Percentiles rank a stretch among this genome's conserved stretches.
phyloP scores from a whole-genome alignment of 1,139 yeast genomes.

The Diutina neorugosa region DNA sequence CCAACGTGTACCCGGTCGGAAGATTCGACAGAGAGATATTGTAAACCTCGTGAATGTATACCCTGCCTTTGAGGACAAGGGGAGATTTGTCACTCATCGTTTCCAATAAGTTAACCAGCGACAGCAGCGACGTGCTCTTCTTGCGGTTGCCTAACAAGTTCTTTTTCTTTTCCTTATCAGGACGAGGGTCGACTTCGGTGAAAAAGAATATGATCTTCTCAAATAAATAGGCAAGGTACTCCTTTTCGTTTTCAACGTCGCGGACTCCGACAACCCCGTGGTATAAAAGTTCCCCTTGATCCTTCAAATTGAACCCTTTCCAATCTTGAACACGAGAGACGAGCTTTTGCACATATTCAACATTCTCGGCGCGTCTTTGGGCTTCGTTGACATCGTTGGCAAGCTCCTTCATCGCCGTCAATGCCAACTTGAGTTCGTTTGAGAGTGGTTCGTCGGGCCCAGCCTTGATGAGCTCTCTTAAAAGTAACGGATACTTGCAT shows the following conservation, averaged over 20 bases:
- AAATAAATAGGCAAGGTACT: constrained; percentile 80
- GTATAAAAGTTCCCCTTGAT: constrained; percentile 75
- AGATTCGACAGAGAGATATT: constrained; percentile 24
- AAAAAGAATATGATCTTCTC: constrained; percentile 81
- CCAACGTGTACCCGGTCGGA: constrained; percentile 43
- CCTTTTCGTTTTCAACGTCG: constrained; percentile 67
- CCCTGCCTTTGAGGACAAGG: constrained; percentile 53
- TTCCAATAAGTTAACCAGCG: constrained; percentile 27
- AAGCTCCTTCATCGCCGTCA: constrained; percentile 47
- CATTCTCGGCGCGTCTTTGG: constrained; percentile 84
- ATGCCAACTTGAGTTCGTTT: constrained; percentile 60
- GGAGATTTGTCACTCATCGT: constrained; percentile 17
- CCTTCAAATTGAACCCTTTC: constrained; percentile 81
- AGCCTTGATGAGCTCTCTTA: constrained; percentile 61
- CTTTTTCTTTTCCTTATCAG: constrained; percentile 17
- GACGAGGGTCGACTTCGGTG: constrained; percentile 23
- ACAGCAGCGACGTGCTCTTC: constrained; percentile 23
- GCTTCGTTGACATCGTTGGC: constrained; percentile 91
- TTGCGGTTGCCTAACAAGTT: constrained; percentile 30
- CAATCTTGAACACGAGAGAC: constrained; percentile 73
- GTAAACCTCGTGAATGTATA: constrained; percentile 56
- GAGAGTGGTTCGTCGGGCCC: constrained; percentile 37
- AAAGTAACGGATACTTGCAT: constrained; percentile 80
- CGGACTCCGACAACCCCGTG: constrained; percentile 70
- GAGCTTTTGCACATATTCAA: constrained; percentile 55